phyloP scores from a whole-genome alignment of 139 green algal genomes.

The Micromonas pusilla region DNA sequence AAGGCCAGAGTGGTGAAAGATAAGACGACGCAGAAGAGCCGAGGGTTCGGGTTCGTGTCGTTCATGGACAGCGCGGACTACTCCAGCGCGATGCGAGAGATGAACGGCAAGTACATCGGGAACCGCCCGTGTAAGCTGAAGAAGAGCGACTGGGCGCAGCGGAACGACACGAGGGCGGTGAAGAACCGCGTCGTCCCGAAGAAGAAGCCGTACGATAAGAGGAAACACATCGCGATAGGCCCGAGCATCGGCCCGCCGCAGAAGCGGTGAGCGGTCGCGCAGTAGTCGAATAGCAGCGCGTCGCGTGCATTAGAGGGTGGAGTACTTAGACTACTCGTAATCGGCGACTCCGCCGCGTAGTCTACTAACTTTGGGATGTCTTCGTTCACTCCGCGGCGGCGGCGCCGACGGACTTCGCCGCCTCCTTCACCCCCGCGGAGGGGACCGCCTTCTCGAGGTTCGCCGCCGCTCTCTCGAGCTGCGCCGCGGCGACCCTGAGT shows the following conservation, averaged over 20 bases:
- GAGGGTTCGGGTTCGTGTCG: conserved; percentile 90
- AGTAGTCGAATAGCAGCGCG: neutral
- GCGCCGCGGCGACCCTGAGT: neutral
- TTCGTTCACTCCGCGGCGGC: too few species aligned
- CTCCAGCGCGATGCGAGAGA: conserved; percentile 70
- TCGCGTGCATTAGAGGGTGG: too few species aligned
- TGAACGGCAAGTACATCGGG: conserved; percentile 81
- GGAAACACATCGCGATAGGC: conserved; percentile 13
- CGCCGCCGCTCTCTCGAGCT: neutral
- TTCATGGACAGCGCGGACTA: conserved; percentile 74
- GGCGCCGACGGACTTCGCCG: too few species aligned
- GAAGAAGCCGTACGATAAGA: conserved; percentile 11
- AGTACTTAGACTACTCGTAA: too few species aligned
- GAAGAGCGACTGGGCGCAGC: conserved; percentile 54
- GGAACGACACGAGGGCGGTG: conserved; percentile 2
- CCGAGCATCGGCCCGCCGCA: too few species aligned
- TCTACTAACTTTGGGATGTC: too few species aligned
- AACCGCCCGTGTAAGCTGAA: conserved; percentile 81
- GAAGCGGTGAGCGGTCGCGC: neutral
- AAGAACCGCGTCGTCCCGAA: neutral
- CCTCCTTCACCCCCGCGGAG: too few species aligned
- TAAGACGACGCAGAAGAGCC: conserved; percentile 66
- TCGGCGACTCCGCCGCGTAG: too few species aligned
- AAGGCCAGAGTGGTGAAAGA: conserved; percentile 81
- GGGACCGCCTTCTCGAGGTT: neutral